These are phyloP conservation scores for Cladosporium sp. DNA, from an alignment of 2,329 filamentous ascomycete genomes.

Conservation along the genomic window DNA sequence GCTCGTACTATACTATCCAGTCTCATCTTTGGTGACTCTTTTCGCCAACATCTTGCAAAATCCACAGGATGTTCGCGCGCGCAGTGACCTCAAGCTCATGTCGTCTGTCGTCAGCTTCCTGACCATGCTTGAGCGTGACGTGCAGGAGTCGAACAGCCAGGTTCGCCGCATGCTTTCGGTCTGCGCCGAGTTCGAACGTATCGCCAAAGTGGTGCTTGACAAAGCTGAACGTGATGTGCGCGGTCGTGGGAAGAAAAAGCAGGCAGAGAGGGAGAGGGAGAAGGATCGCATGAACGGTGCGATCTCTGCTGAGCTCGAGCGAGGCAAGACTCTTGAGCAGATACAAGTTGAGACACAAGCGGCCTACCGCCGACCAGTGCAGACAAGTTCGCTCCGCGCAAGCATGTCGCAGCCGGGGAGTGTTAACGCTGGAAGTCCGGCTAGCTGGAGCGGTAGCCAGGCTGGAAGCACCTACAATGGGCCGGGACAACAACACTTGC, in stretches of 20 bases:
- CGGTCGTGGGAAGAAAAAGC: constrained; percentile 81
- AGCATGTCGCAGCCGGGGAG: constrained; percentile 30
- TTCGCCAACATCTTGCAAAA: constrained; percentile 98
- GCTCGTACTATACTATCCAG: constrained; percentile 95
- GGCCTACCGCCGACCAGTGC: constrained; percentile 34
- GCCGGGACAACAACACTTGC: constrained; percentile 15
- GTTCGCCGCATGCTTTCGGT: constrained; percentile 92
- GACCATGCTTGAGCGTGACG: constrained; percentile 80
- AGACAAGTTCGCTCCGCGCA: constrained; percentile 34
- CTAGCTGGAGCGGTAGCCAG: constrained; percentile 30
- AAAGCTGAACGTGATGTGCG: constrained; percentile 84
- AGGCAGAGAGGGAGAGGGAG: constrained; percentile 53
- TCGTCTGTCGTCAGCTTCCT: constrained; percentile 89
- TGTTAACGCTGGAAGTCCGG: constrained; percentile 29
- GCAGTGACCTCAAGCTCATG: constrained; percentile 89
- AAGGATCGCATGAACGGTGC: constrained; percentile 31
- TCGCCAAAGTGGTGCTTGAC: constrained; percentile 86
- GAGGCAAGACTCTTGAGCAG: constrained; percentile 37
- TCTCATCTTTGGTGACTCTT: constrained; percentile 88
- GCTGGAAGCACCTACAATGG: background rate
- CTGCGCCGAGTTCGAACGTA: constrained; percentile 94
- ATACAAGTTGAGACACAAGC: constrained; percentile 39
- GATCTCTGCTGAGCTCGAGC: constrained; percentile 30
- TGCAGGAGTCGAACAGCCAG: constrained; percentile 63
- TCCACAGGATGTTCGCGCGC: constrained; percentile 81